Percentiles rank a stretch among this genome's conserved stretches.
These are phyloP conservation scores for Murraya koenigii DNA, from an alignment of 345 rosid species.

Conservation along the genomic window DNA sequence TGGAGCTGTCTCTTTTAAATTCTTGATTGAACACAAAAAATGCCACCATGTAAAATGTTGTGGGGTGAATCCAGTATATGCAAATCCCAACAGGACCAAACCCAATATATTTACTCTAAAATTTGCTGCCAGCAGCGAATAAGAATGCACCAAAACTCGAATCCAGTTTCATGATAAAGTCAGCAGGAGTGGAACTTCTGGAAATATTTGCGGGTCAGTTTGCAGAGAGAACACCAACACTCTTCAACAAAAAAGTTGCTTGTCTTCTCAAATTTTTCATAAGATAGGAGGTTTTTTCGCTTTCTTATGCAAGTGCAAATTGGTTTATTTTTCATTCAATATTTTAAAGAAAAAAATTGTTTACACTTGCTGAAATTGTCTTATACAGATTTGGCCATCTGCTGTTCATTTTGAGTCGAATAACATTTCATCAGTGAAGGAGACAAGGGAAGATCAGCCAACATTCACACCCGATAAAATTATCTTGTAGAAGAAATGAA, in stretches of 20 bases:
- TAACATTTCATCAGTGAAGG: no score
- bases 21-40: not conserved
- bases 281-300: not conserved
- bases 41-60: not conserved
- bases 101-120: not conserved
- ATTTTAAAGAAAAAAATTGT: no score
- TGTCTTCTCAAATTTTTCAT: not conserved
- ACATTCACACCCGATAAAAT: no score
- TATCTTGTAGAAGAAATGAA: no score
- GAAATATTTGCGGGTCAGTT: not conserved
- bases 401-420: no score
- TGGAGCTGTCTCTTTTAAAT: not conserved
- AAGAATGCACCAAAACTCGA: not conserved
- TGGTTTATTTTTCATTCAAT: no score
- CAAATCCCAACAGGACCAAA: not conserved
- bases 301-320: not conserved
- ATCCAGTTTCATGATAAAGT: not conserved
- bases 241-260: not conserved
- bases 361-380: no score
- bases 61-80: not conserved
- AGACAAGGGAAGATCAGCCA: no score
- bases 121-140: not conserved
- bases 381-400: no score
- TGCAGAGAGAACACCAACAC: not conserved
- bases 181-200: not conserved